Percentiles rank a stretch among this genome's conserved stretches.
Conservation (phyloP, 2,329 filamentous ascomycete genomes). For the Polytolypa hystricis region DNA sequence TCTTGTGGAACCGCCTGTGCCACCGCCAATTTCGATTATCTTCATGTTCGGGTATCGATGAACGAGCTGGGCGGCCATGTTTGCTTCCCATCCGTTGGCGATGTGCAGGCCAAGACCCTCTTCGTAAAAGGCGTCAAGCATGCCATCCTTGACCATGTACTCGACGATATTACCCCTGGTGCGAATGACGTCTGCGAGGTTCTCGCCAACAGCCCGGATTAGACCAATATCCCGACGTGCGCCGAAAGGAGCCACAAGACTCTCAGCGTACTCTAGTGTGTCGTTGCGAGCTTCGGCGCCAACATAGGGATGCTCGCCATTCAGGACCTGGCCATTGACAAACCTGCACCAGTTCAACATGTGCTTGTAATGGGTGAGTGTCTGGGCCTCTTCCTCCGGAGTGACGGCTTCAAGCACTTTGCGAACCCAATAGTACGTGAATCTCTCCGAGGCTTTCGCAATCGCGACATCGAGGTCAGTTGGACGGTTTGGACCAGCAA, state of each 20-base stretch:
- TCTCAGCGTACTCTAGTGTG: no score
- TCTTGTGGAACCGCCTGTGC: conserved; percentile 34
- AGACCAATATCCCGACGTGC: conserved; percentile 5
- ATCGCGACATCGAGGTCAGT: not conserved
- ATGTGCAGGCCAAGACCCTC: conserved; percentile 6
- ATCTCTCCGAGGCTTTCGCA: not conserved
- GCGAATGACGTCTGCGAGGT: conserved; percentile 22
- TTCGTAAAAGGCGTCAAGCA: conserved; percentile 9
- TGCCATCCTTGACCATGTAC: conserved; percentile 4
- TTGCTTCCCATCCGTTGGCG: conserved; percentile 16
- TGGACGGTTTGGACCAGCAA: not conserved
- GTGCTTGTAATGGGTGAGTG: not conserved
- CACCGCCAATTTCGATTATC: conserved; percentile 35
- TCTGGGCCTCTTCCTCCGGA: not conserved
- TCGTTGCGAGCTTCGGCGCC: no score
- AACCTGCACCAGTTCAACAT: not conserved
- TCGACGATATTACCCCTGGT: conserved; percentile 25
- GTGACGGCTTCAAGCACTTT: not conserved
- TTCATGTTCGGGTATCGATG: conserved; percentile 34
- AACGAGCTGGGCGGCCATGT: conserved; percentile 24
- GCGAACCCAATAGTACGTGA: not conserved
- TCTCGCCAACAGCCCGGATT: conserved; percentile 14
- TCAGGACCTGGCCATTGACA: not conserved
- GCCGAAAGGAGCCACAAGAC: no score
- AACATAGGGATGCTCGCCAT: not conserved